Percentiles rank a stretch among this genome's conserved stretches.
phyloP scores from a whole-genome alignment of 2,329 filamentous ascomycete species.

The Fonsecaea nubica region DNA sequence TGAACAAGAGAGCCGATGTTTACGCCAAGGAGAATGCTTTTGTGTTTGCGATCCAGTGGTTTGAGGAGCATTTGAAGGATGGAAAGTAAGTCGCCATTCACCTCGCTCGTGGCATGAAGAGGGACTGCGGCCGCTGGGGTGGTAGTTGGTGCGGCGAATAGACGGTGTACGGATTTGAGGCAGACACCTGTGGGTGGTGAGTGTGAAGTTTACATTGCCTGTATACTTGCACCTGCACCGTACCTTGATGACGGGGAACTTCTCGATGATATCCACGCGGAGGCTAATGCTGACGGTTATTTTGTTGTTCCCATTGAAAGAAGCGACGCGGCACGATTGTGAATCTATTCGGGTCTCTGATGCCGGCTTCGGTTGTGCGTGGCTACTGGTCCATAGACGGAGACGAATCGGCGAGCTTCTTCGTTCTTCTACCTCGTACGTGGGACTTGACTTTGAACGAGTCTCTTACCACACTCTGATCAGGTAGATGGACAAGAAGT shows the following conservation, averaged over 20 bases:
- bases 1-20: constrained; percentile 62
- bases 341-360: not conserved
- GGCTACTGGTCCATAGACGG: not conserved
- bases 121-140: not conserved
- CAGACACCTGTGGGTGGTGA: constrained; percentile 1
- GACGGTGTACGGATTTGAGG: not conserved
- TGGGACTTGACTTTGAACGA: too few species aligned
- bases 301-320: not conserved
- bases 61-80: constrained; percentile 62
- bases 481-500: too few species aligned
- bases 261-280: not conserved
- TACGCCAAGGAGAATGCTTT: constrained; percentile 85
- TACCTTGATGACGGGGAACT: not conserved
- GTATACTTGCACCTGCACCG: not conserved
- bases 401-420: not conserved
- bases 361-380: not conserved
- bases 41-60: constrained; percentile 77
- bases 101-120: not conserved
- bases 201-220: not conserved
- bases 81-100: constrained; percentile 23
- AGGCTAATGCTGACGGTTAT: not conserved
- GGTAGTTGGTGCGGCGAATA: not conserved
- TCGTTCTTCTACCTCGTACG: not conserved
- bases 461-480: too few species aligned
- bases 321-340: not conserved